phyloP scores from a whole-genome alignment of 2,329 filamentous ascomycete genomes.

The Nothomitra cinnamomea region DNA sequence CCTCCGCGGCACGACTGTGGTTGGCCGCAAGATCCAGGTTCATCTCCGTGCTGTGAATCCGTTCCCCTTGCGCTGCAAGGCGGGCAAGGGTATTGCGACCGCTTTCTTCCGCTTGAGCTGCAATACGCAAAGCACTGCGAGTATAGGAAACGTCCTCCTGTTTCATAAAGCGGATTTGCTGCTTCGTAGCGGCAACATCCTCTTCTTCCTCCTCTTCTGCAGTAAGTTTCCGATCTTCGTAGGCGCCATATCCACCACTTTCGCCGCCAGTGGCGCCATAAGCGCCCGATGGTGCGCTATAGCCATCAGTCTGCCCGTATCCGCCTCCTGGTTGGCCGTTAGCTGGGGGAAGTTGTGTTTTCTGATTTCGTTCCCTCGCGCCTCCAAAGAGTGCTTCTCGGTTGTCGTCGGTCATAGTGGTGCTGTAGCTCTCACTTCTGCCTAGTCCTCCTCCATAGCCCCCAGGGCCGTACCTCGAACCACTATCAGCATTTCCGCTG shows the following conservation, averaged over 20 bases:
- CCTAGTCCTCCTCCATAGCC: slow-evolving; percentile 43
- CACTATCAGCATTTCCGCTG: not conserved
- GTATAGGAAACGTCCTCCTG: slow-evolving; percentile 59
- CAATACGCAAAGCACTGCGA: slow-evolving; percentile 50
- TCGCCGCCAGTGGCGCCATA: slow-evolving; percentile 22
- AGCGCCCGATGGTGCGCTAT: slow-evolving; percentile 12
- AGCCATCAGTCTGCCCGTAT: slow-evolving; percentile 18
- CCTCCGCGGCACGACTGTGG: slow-evolving; percentile 59
- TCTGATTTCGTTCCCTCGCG: slow-evolving; percentile 32
- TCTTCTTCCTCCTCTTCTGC: slow-evolving; percentile 65
- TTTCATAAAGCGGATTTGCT: slow-evolving; percentile 60
- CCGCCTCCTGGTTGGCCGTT: slow-evolving; percentile 1
- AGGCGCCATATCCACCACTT: slow-evolving; percentile 26
- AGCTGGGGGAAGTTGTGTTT: slow-evolving; percentile 20
- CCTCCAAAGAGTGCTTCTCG: slow-evolving; percentile 49
- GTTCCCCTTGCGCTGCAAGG: slow-evolving; percentile 62
- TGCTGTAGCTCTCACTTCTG: slow-evolving; percentile 25
- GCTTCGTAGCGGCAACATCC: slow-evolving; percentile 53
- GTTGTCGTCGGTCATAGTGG: slow-evolving; percentile 30
- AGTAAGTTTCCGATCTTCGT: slow-evolving; percentile 61
- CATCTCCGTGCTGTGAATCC: slow-evolving; percentile 65
- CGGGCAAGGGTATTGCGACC: slow-evolving; percentile 55
- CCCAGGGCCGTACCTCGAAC: slow-evolving; percentile 30
- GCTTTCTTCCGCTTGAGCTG: slow-evolving; percentile 51
- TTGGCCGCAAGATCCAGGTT: slow-evolving; percentile 67